Conservation (phyloP, 2,329 filamentous ascomycete genomes). For the Trichoderma simmonsii region DNA sequence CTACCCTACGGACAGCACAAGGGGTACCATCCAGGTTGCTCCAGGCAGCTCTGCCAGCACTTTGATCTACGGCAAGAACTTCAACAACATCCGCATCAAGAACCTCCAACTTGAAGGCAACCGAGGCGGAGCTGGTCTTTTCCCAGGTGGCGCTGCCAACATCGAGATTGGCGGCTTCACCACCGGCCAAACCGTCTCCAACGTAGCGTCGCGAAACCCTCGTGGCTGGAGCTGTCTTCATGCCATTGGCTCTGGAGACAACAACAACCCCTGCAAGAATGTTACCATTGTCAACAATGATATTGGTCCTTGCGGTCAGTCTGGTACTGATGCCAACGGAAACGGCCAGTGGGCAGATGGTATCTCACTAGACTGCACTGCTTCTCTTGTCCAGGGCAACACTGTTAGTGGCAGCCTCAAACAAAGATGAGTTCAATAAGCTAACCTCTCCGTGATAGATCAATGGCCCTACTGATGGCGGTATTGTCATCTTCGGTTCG, state of each 20-base stretch:
- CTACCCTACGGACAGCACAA: slow-evolving; percentile 25
- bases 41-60: slow-evolving; percentile 24
- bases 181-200: slow-evolving; percentile 23
- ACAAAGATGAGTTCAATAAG: no score
- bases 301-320: slow-evolving; percentile 27
- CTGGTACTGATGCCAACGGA: slow-evolving; percentile 22
- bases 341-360: slow-evolving; percentile 27
- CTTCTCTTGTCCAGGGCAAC: slow-evolving; percentile 24
- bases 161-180: slow-evolving; percentile 28
- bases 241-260: slow-evolving; percentile 25
- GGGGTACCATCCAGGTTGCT: slow-evolving; percentile 26
- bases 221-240: slow-evolving; percentile 29
- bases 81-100: slow-evolving; percentile 24
- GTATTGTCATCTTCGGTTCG: slow-evolving; percentile 28
- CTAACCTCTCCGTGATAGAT: slow-evolving; percentile 18
- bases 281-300: slow-evolving; percentile 26
- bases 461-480: slow-evolving; percentile 26
- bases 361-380: slow-evolving; percentile 27
- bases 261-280: slow-evolving; percentile 24
- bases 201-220: slow-evolving; percentile 24
- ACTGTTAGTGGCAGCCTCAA: slow-evolving; percentile 18
- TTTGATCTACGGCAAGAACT: slow-evolving; percentile 23
- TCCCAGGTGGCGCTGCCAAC: slow-evolving; percentile 27
- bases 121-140: slow-evolving; percentile 23
- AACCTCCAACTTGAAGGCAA: slow-evolving; percentile 29